Percentiles rank a stretch among this genome's conserved stretches.
These are phyloP conservation scores for Leishmania tropica DNA, from an alignment of 208 protist species.

Conservation along the genomic window DNA sequence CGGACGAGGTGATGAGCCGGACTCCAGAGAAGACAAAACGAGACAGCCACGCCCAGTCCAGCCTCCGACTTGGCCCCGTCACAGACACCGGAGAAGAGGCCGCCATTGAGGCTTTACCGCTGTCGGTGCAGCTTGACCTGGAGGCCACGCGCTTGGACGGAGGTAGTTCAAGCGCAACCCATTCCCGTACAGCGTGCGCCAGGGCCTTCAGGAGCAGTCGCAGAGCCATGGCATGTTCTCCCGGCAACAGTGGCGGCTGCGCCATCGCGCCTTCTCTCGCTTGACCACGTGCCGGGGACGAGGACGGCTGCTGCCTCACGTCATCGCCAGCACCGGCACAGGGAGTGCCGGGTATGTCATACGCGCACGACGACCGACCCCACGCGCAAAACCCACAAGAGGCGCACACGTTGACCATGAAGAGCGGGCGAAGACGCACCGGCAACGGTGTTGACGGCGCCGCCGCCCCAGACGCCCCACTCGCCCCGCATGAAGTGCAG, in stretches of 20 bases:
- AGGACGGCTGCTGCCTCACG: background rate
- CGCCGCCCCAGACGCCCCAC: background rate
- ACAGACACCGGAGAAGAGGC: background rate
- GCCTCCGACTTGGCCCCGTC: background rate
- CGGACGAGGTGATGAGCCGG: constrained; percentile 5
- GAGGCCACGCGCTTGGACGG: background rate
- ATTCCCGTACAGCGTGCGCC: constrained; percentile 10
- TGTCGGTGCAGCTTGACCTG: background rate
- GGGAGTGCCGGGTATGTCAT: background rate
- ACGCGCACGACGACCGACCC: constrained; percentile 28
- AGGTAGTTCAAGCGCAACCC: background rate
- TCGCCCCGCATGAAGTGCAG: background rate
- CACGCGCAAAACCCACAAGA: constrained; percentile 21
- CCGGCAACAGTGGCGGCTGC: constrained; percentile 7
- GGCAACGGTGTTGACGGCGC: background rate
- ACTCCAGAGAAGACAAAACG: constrained; percentile 26
- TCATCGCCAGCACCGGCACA: background rate
- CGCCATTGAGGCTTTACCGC: background rate
- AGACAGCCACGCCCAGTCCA: constrained; percentile 36
- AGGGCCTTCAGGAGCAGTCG: constrained; percentile 30
- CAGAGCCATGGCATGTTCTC: constrained; percentile 29
- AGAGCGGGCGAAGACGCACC: constrained; percentile 2
- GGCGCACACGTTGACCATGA: constrained; percentile 18
- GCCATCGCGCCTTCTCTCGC: background rate
- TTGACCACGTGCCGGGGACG: background rate